Percentiles rank a stretch among this genome's conserved stretches.
Evolutionary conservation across 2,329 filamentous ascomycete genomes (phyloP).

Genomic region (Calonectria leucothoes): DNA sequence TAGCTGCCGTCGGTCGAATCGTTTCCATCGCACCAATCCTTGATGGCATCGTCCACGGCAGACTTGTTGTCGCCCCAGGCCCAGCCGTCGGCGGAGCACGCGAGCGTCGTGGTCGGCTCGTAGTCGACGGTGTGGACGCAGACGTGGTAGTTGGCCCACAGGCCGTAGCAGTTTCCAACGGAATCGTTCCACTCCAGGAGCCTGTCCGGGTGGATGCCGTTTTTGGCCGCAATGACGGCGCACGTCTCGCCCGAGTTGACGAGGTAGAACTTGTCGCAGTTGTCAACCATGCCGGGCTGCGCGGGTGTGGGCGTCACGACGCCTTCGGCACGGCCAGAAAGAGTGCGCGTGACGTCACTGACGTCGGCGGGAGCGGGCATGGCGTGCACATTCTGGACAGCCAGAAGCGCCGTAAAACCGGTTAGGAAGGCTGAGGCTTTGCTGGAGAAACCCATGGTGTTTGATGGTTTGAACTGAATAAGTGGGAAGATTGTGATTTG

Average conservation of each 20-base stretch:
- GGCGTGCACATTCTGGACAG: neutral
- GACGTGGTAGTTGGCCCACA: neutral
- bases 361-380: neutral
- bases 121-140: neutral
- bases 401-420: neutral
- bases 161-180: neutral
- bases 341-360: neutral
- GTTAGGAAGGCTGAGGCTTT: neutral
- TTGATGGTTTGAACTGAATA: neutral
- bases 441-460: neutral
- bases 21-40: conserved; percentile 23
- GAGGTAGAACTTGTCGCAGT: neutral
- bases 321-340: neutral
- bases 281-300: neutral
- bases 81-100: neutral
- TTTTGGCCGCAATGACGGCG: neutral
- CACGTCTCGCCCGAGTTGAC: neutral
- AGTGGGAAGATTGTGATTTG: neutral
- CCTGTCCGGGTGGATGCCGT: neutral
- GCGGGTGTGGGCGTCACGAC: neutral
- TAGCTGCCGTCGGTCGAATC: neutral
- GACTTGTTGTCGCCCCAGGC: conserved; percentile 25
- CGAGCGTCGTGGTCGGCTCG: neutral
- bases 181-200: neutral
- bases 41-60: neutral